Base-by-base conservation (phyloP, 2,329 filamentous ascomycete genomes). In the Fusarium anthophilum region DNA sequence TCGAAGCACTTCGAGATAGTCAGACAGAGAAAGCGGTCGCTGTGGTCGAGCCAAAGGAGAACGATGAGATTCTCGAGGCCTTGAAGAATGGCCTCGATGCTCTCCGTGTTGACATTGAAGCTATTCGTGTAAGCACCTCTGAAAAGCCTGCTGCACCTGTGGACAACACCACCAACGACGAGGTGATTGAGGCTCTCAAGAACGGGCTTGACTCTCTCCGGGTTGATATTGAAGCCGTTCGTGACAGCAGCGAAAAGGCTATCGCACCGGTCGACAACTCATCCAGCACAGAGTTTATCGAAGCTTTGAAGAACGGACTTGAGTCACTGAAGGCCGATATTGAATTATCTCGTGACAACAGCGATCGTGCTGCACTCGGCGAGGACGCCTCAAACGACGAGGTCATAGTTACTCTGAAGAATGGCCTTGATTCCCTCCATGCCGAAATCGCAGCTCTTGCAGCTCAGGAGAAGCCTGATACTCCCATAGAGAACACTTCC, bases 21-120 rank as follows among this genome's bases (percentile, higher is more conserved):
- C 84, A 83, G 48, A 84, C 84, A 50, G 77, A 77, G 18, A 84
- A 82, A 41, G 89, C 90, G 4, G 83, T 78, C n/a, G 69, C 74
- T 6, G 60, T 72, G 26, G 58, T 73, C 10, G 68, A 76, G 8
- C 54, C 73, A 26, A 94, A 91, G 6, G 90, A 93, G 55, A 94
- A 92, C 67, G 92, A 96, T 72, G 94, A 97, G 81, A 93, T 97
- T 54, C 86, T 97, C 1, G 93, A 97, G 68, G 93, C 93, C 11
- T 32, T 78, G 44, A 78, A 76, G 66, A 65, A 54, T 30, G 74
- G 76, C 18, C 73, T 78, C 22, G 73, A 77, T 32, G 58, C 72
- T 20, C 67, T 77, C 28, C 76, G 76, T 30, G 63, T 65, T 20
- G 76, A 77, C 11, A 78, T 77, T 12, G 76, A 77, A 35, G 51